These are phyloP conservation scores for Imleria badia DNA, from an alignment of 768 basidiomycete species.

Conservation along the genomic window DNA sequence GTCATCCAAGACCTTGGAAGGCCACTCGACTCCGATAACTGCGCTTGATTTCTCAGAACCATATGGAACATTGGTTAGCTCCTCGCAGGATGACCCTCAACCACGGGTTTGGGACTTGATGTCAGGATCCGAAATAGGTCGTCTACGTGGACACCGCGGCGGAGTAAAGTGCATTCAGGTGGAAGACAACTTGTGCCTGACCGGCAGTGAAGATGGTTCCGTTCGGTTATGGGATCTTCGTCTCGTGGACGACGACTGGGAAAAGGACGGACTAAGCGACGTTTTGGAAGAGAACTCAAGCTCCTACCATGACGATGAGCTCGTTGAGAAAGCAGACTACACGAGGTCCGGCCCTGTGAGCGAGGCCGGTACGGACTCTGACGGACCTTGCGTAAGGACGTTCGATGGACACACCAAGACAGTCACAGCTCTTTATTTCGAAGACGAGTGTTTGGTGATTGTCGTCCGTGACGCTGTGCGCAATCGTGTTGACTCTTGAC, in stretches of 20 bases:
- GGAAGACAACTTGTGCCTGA: slow-evolving; percentile 86
- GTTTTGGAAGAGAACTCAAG: slow-evolving; percentile 62
- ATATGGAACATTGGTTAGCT: slow-evolving; percentile 89
- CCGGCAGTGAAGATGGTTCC: slow-evolving; percentile 85
- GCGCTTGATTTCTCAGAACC: slow-evolving; percentile 96
- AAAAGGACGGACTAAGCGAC: slow-evolving; percentile 55
- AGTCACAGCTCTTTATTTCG: slow-evolving; percentile 93
- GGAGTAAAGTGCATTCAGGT: slow-evolving; percentile 90
- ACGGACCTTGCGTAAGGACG: slow-evolving; percentile 56
- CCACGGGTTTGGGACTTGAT: slow-evolving; percentile 96
- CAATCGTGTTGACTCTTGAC: slow-evolving; percentile 18
- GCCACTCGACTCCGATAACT: slow-evolving; percentile 78
- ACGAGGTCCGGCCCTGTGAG: slow-evolving; percentile 40
- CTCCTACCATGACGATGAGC: slow-evolving; percentile 33
- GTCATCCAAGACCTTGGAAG: slow-evolving; percentile 68
- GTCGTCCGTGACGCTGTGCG: neutral
- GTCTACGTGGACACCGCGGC: slow-evolving; percentile 77
- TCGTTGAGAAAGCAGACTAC: slow-evolving; percentile 38
- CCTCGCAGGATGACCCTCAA: slow-evolving; percentile 80
- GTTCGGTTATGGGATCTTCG: slow-evolving; percentile 91
- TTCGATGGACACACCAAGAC: slow-evolving; percentile 92
- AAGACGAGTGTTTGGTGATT: slow-evolving; percentile 87
- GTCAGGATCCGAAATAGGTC: slow-evolving; percentile 82
- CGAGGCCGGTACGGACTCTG: slow-evolving; percentile 47
- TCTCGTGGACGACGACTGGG: slow-evolving; percentile 71